A percentile compares a stretch with the other conserved stretches of the same genome.
Evolutionary conservation across 2,329 filamentous ascomycete genomes (phyloP).

Genomic region (Bipolaris zeicola): DNA sequence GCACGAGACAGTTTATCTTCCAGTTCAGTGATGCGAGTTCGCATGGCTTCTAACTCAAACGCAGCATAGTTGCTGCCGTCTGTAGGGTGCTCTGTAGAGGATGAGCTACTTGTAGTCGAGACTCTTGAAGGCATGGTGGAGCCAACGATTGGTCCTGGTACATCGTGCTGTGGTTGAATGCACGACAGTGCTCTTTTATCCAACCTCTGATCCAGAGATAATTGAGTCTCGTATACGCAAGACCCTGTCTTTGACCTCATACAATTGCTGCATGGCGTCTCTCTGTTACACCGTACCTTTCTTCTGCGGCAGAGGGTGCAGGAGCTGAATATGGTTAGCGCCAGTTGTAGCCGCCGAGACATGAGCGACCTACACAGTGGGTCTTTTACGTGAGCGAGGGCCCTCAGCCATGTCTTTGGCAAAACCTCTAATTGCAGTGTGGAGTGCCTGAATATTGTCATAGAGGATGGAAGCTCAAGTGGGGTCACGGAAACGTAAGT

Average conservation of each 20-base stretch:
- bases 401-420: constrained; percentile 28
- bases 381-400: constrained; percentile 47
- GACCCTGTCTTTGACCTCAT: constrained; percentile 56
- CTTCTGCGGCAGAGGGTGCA: constrained; percentile 64
- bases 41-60: constrained; percentile 49
- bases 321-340: constrained; percentile 48
- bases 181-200: constrained; percentile 2
- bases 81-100: not conserved
- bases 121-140: not conserved
- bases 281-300: constrained; percentile 67
- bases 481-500: not conserved
- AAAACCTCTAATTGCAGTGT: not conserved
- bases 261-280: constrained; percentile 65
- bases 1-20: constrained; percentile 48
- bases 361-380: constrained; percentile 48
- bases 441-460: no score
- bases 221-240: constrained; percentile 58
- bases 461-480: not conserved
- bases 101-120: not conserved
- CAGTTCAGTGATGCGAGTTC: constrained; percentile 50
- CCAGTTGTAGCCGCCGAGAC: not conserved
- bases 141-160: not conserved
- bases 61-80: constrained; percentile 23
- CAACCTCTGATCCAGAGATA: constrained; percentile 1
- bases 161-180: constrained; percentile 2